A percentile compares a stretch with the other conserved stretches of the same genome.
Conservation (phyloP, 108 stramenopile genomes). For the Skeletonema marinoi region DNA sequence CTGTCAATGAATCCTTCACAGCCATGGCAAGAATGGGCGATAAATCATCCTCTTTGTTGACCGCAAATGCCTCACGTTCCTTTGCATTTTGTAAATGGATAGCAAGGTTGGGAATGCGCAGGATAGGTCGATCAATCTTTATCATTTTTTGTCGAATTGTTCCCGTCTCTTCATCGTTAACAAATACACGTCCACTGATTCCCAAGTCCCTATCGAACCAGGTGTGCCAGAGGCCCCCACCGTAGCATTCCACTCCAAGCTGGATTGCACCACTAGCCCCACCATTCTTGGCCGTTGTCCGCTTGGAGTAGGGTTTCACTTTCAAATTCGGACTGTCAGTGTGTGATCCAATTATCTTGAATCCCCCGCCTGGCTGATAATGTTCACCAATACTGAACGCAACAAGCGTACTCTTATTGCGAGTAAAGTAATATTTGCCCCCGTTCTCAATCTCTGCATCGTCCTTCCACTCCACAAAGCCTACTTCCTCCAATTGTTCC, state of each 20-base stretch:
- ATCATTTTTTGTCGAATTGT: slow-evolving; percentile 62
- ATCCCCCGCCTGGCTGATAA: slow-evolving; percentile 61
- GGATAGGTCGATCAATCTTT: slow-evolving; percentile 72
- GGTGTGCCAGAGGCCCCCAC: slow-evolving; percentile 96
- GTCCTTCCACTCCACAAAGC: slow-evolving; percentile 70
- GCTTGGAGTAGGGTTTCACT: slow-evolving; percentile 89
- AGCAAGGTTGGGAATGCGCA: slow-evolving; percentile 93
- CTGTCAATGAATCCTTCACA: slow-evolving; percentile 67
- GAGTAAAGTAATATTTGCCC: slow-evolving; percentile 93
- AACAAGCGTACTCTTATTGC: slow-evolving; percentile 91
- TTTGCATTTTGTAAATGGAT: slow-evolving; percentile 93
- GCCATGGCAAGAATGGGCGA: slow-evolving; percentile 89
- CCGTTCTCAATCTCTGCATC: slow-evolving; percentile 35
- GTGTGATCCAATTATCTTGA: slow-evolving; percentile 94
- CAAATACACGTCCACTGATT: slow-evolving; percentile 91
- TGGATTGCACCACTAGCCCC: slow-evolving; percentile 61
- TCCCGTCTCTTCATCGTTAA: slow-evolving; percentile 42
- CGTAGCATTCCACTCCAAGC: slow-evolving; percentile 93
- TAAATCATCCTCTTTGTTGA: slow-evolving; percentile 95
- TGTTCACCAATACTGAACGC: slow-evolving; percentile 91
- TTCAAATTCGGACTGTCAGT: slow-evolving; percentile 93
- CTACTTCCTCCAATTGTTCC: slow-evolving; percentile 51
- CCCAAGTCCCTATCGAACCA: slow-evolving; percentile 97
- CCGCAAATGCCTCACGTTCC: slow-evolving; percentile 83
- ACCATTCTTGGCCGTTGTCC: slow-evolving; percentile 42